Conservation (phyloP, 2,329 filamentous ascomycete species). For the Fusarium sp. region DNA sequence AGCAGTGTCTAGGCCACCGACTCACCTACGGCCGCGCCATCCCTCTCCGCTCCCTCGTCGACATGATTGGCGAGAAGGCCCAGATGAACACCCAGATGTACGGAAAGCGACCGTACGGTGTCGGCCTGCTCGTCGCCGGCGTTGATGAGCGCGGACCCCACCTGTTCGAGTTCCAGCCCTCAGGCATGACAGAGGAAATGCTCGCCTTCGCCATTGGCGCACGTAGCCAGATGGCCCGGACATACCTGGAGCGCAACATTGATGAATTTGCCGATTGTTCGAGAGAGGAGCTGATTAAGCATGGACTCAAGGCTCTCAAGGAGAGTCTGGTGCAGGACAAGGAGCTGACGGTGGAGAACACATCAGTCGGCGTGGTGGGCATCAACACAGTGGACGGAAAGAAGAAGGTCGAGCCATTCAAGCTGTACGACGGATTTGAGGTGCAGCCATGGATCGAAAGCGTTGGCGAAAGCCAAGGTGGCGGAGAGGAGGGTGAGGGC, state of each 20-base stretch:
- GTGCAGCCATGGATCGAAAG: slow-evolving; percentile 86
- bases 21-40: slow-evolving; percentile 96
- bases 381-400: slow-evolving; percentile 57
- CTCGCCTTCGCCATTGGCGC: slow-evolving; percentile 94
- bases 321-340: slow-evolving; percentile 97
- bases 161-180: slow-evolving; percentile 97
- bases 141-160: slow-evolving; percentile 94
- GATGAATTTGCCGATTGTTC: slow-evolving; percentile 79
- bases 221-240: slow-evolving; percentile 95
- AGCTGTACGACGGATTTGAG: slow-evolving; percentile 87
- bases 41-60: slow-evolving; percentile 85
- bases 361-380: slow-evolving; percentile 86
- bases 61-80: slow-evolving; percentile 92
- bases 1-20: slow-evolving; percentile 94
- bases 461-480: slow-evolving; percentile 61
- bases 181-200: slow-evolving; percentile 97
- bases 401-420: slow-evolving; percentile 78
- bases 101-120: slow-evolving; percentile 94
- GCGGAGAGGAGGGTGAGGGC: slow-evolving; percentile 52
- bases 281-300: slow-evolving; percentile 86
- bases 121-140: slow-evolving; percentile 89
- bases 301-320: slow-evolving; percentile 90
- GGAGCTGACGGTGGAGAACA: slow-evolving; percentile 97
- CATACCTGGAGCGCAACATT: slow-evolving; percentile 92
- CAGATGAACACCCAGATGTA: slow-evolving; percentile 98